These are phyloP conservation scores for Ambrosia trifida DNA, from an alignment of 129 eudicot species.

Conservation along the genomic window DNA sequence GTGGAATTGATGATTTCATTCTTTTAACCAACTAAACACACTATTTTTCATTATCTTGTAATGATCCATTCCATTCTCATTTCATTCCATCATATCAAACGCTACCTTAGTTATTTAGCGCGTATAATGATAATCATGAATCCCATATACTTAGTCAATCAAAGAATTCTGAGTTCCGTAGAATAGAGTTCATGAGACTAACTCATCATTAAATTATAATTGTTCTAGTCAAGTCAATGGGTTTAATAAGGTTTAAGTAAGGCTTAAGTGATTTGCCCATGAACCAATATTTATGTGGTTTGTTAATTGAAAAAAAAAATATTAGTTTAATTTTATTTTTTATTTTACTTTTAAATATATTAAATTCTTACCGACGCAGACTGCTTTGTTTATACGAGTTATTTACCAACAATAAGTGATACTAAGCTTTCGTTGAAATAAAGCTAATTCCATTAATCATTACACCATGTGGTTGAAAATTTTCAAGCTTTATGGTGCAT, in stretches of 20 bases:
- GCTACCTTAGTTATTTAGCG: too few relatives aligned
- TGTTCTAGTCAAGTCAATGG: neutral
- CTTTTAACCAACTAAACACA: too few relatives aligned
- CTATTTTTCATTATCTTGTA: too few relatives aligned
- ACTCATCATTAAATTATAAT: neutral
- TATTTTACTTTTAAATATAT: neutral
- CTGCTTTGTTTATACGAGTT: neutral
- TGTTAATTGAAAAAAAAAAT: neutral
- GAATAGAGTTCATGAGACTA: neutral
- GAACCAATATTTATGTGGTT: neutral
- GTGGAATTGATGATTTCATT: too few relatives aligned
- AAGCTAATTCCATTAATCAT: too few relatives aligned
- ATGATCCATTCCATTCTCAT: too few relatives aligned
- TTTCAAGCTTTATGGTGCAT: too few relatives aligned
- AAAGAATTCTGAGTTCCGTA: neutral
- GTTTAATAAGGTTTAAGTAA: constrained; percentile 8
- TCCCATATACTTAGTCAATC: too few relatives aligned
- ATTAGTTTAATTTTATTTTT: neutral
- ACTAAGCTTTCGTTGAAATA: too few relatives aligned
- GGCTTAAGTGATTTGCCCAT: neutral
- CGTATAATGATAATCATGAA: neutral
- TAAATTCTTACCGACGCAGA: neutral
- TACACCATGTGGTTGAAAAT: too few relatives aligned
- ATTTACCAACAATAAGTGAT: too few relatives aligned
- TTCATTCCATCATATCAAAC: too few relatives aligned